Base-by-base conservation (phyloP, 257 asterid species). In the Nicotiana undulata region DNA sequence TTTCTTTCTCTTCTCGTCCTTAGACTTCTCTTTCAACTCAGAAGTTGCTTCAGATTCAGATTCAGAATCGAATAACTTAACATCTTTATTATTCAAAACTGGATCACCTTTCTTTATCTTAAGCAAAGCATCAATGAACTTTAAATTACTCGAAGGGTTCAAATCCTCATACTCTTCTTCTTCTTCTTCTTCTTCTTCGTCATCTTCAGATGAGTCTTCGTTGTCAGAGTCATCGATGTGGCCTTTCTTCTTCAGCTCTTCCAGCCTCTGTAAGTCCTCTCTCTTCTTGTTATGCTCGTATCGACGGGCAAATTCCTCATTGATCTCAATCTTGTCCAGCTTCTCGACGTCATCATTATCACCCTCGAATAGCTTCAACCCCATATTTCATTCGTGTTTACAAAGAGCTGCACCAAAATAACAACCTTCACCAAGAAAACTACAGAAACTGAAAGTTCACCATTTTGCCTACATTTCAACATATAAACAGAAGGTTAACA, bases 251-350 rank as follows among this genome's bases (percentile, higher is more conserved):
- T 90, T 88, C 29, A 90, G 86, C 87, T 87, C 96, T 32, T 92
- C 89, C 63, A 85, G 85, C 63, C 85, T 86, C 63, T 91, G 95
- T 84, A 93, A 82, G 17, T 90, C 98, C 81, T 92, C 98, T 7
- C 98, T 94, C 88, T 86, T 83, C 87, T 93, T 95, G 80, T 93
- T 93, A 88, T 93, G 87, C 81, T 92, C 94, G 72, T 83, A 89
- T 26, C 97, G 90, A 18, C 88, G 88, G 52, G 93, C 98, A 20
- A 83, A 95, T 29, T 92, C 94, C 4, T 81, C 80, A 74, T 93
- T 79, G 80, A 95, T 88, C 79, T 92, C 86, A 9, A 94, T 88
- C 44, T 80, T 63, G 67, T 66, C 76, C 12, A 82, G 8, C 86
- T 91, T 88, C 81, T 92, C 87, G 0, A 49, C 0, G 44, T 89